A percentile compares a stretch with the other conserved stretches of the same genome.
phyloP scores from a whole-genome alignment of 345 rosid species.

The Fremontodendron californicum region DNA sequence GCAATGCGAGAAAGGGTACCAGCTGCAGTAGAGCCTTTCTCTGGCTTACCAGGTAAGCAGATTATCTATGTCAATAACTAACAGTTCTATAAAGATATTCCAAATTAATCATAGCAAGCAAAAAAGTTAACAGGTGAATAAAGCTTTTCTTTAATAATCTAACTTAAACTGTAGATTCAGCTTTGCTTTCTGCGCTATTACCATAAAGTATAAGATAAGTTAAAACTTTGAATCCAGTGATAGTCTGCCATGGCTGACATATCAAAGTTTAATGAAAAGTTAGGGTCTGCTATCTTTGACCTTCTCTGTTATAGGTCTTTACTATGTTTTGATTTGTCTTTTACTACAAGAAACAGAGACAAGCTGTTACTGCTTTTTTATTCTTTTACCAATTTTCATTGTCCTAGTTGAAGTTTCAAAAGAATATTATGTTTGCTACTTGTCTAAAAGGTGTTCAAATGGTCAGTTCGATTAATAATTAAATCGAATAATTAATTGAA shows the following conservation, averaged over 20 bases:
- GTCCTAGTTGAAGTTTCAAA: background rate
- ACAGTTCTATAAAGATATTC: background rate
- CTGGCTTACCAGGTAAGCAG: conserved; percentile 82
- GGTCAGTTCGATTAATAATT: too few relatives aligned
- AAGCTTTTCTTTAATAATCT: background rate
- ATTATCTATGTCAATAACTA: background rate
- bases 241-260: background rate
- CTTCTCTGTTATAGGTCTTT: background rate
- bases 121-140: background rate
- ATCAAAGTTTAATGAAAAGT: background rate
- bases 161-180: background rate
- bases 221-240: background rate
- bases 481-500: too few relatives aligned
- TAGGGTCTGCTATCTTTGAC: background rate
- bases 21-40: conserved; percentile 80
- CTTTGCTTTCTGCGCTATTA: background rate
- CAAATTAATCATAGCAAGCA: background rate
- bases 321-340: background rate
- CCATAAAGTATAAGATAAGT: too few relatives aligned
- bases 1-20: conserved; percentile 38
- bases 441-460: too few relatives aligned
- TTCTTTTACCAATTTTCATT: background rate
- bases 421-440: background rate
- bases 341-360: background rate
- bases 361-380: background rate